Conservation (phyloP, 2,329 filamentous ascomycete genomes). For the Ophiosphaerella narmari region DNA sequence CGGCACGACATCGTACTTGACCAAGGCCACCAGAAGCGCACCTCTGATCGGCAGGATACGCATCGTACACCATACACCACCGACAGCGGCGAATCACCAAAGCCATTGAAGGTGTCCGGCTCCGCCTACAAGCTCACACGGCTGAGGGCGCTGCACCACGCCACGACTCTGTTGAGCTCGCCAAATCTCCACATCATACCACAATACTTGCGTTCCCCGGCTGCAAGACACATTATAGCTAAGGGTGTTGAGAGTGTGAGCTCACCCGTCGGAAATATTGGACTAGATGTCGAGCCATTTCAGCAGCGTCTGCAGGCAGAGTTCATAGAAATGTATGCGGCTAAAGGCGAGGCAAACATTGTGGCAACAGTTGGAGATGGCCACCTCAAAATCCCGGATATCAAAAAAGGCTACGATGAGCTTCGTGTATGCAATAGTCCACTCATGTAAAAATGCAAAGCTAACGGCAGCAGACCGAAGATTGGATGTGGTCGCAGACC, state of each 20-base stretch:
- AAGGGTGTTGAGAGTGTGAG: slow-evolving; percentile 91
- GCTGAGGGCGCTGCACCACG: slow-evolving; percentile 83
- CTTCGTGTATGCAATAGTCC: slow-evolving; percentile 56
- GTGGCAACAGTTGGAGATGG: slow-evolving; percentile 59
- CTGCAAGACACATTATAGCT: slow-evolving; percentile 74
- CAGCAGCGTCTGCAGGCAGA: slow-evolving; percentile 54
- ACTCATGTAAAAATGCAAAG: not conserved
- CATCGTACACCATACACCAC: slow-evolving; percentile 52
- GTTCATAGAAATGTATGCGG: slow-evolving; percentile 71
- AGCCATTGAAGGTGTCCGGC: slow-evolving; percentile 78
- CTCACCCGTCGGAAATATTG: slow-evolving; percentile 80
- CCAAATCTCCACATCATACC: slow-evolving; percentile 74
- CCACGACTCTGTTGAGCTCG: slow-evolving; percentile 81
- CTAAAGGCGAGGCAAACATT: slow-evolving; percentile 42
- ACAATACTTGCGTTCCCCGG: slow-evolving; percentile 75
- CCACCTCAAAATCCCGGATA: slow-evolving; percentile 55
- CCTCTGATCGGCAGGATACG: slow-evolving; percentile 45
- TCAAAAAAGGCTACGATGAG: slow-evolving; percentile 67
- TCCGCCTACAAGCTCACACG: slow-evolving; percentile 94
- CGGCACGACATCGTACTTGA: slow-evolving; percentile 91
- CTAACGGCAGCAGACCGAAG: slow-evolving; percentile 58
- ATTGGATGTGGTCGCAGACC: slow-evolving; percentile 86
- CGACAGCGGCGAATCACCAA: slow-evolving; percentile 32
- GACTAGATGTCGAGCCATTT: slow-evolving; percentile 56
- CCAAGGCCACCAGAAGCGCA: slow-evolving; percentile 42